These are phyloP conservation scores for Magnaporthiopsis rhizophila DNA, from an alignment of 2,329 filamentous ascomycete genomes.

Conservation along the genomic window DNA sequence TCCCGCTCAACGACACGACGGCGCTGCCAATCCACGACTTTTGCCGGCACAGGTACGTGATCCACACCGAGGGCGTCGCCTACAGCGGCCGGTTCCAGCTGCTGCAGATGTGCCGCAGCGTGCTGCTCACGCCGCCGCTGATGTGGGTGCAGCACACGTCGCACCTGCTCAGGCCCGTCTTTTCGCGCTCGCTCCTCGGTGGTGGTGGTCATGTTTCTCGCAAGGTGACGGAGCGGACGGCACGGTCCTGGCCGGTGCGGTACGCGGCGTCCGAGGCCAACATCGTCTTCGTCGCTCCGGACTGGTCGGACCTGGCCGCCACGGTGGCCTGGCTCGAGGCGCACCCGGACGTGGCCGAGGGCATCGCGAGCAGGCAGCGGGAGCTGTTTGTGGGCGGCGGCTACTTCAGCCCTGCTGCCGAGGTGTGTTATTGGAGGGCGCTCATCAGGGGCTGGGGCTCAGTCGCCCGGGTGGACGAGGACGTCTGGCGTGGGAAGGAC, in stretches of 20 bases:
- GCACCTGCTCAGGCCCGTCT: conserved; percentile 37
- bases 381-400: conserved; percentile 32
- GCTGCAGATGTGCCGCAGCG: conserved; percentile 40
- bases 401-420: conserved; percentile 41
- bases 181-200: conserved; percentile 24
- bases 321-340: conserved; percentile 36
- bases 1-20: conserved; percentile 34
- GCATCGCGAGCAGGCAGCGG: conserved; percentile 39
- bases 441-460: conserved; percentile 38
- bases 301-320: conserved; percentile 42
- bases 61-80: conserved; percentile 46
- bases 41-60: conserved; percentile 41
- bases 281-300: conserved; percentile 40
- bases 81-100: conserved; percentile 45
- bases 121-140: conserved; percentile 39
- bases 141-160: conserved; percentile 42
- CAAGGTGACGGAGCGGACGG: conserved; percentile 11
- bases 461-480: conserved; percentile 28
- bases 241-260: conserved; percentile 29
- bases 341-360: conserved; percentile 33
- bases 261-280: conserved; percentile 31
- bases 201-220: neutral
- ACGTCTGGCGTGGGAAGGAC: conserved; percentile 24
- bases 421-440: conserved; percentile 45
- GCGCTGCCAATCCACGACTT: conserved; percentile 40